phyloP scores from a whole-genome alignment of 2,329 filamentous ascomycete genomes.

The Daldinia sp. region DNA sequence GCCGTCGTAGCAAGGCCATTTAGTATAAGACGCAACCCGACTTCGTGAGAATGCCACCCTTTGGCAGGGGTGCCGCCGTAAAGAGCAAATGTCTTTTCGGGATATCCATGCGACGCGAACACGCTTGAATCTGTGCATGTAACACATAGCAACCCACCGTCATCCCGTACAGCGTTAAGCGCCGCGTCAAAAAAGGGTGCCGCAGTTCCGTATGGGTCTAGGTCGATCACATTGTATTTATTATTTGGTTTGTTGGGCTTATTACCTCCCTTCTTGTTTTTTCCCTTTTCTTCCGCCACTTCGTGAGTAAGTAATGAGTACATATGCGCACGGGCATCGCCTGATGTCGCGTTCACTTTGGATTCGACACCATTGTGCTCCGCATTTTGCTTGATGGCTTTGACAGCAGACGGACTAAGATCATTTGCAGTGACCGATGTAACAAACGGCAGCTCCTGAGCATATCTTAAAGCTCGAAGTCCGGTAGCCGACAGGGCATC shows the following conservation, averaged over 20 bases:
- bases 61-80: conserved; percentile 93
- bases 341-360: conserved; percentile 78
- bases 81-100: conserved; percentile 92
- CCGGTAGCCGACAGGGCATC: conserved; percentile 96
- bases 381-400: conserved; percentile 86
- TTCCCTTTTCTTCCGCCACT: conserved; percentile 57
- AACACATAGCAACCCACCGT: conserved; percentile 91
- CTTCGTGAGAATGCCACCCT: conserved; percentile 88
- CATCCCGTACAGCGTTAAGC: conserved; percentile 82
- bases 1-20: conserved; percentile 84
- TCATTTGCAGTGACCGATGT: conserved; percentile 92
- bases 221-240: conserved; percentile 92
- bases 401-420: conserved; percentile 79
- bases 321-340: conserved; percentile 93
- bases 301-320: conserved; percentile 75
- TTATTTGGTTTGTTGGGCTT: conserved; percentile 61
- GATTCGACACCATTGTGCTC: conserved; percentile 81
- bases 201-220: conserved; percentile 95
- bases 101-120: conserved; percentile 93
- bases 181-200: conserved; percentile 93
- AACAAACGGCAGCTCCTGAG: conserved; percentile 86
- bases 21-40: conserved; percentile 85
- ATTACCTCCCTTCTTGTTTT: conserved; percentile 53
- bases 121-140: conserved; percentile 97
- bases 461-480: conserved; percentile 89